Conservation (phyloP, 1,139 yeast species). For the Nadsonia commutata region DNA sequence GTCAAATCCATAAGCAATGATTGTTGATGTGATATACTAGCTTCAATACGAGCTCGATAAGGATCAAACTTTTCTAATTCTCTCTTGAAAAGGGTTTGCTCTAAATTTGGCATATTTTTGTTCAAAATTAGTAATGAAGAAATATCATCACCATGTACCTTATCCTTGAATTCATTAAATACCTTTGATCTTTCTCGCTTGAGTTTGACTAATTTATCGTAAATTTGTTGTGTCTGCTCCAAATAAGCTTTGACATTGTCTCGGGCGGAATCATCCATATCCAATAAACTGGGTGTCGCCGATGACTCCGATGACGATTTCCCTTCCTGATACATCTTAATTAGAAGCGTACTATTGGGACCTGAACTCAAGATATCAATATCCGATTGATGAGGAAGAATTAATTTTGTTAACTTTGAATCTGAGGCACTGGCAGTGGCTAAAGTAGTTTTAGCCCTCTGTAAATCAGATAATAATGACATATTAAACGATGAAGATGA, state of each 20-base stretch:
- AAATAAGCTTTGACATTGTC: constrained; percentile 27
- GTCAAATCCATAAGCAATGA: constrained; percentile 42
- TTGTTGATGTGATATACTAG: constrained; percentile 51
- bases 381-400: constrained; percentile 24
- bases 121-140: constrained; percentile 62
- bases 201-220: constrained; percentile 31
- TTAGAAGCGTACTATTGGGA: constrained; percentile 14
- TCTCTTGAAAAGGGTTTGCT: constrained; percentile 46
- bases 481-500: constrained; percentile 23
- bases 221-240: constrained; percentile 29
- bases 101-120: constrained; percentile 42
- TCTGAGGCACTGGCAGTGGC: constrained; percentile 60
- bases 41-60: constrained; percentile 50
- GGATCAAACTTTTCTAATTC: constrained; percentile 71
- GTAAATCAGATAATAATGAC: constrained; percentile 35
- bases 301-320: constrained; percentile 10
- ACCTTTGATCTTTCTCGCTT: constrained; percentile 48
- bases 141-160: constrained; percentile 73
- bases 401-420: constrained; percentile 33
- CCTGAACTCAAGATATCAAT: constrained; percentile 24
- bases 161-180: constrained; percentile 49
- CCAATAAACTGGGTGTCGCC: constrained; percentile 36
- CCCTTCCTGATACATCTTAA: constrained; percentile 17
- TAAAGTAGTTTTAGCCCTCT: constrained; percentile 47
- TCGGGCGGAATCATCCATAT: constrained; percentile 38